Conservation (phyloP, 2,329 filamentous ascomycete genomes). For the Neophaeococcomyces mojaviensis region DNA sequence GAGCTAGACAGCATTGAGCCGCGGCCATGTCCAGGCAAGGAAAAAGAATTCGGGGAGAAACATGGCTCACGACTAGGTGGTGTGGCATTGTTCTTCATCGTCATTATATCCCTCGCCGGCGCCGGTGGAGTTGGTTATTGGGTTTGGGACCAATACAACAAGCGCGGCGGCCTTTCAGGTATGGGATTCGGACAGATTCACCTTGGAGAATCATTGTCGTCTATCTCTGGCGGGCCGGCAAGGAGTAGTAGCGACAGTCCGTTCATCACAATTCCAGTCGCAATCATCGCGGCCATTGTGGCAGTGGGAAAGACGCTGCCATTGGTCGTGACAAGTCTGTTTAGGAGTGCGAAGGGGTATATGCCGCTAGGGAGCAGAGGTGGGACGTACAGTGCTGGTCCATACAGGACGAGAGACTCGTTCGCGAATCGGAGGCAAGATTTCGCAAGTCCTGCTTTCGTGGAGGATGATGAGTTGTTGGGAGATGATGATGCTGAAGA, state of each 20-base stretch:
- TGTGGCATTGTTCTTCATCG: conserved; percentile 74
- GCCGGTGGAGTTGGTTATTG: conserved; percentile 67
- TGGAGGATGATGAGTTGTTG: conserved; percentile 87
- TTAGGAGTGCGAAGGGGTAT: conserved; percentile 54
- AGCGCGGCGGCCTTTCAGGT: conserved; percentile 58
- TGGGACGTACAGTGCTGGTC: conserved; percentile 35
- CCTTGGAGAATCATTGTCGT: conserved; percentile 59
- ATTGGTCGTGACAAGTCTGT: conserved; percentile 63
- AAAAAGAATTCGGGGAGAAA: conserved; percentile 72
- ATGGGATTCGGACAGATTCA: conserved; percentile 88
- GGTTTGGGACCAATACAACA: conserved; percentile 48
- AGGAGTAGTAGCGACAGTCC: conserved; percentile 56
- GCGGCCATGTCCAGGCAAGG: conserved; percentile 66
- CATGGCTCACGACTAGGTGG: conserved; percentile 55
- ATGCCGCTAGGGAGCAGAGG: conserved; percentile 44
- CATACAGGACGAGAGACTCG: conserved; percentile 80
- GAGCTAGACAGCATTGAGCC: conserved; percentile 63
- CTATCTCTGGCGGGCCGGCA: conserved; percentile 15
- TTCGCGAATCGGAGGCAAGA: conserved; percentile 83
- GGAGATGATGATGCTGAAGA: conserved; percentile 82
- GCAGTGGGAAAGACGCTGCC: conserved; percentile 65
- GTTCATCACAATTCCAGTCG: conserved; percentile 75
- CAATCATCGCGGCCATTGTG: conserved; percentile 73
- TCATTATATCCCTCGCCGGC: conserved; percentile 64
- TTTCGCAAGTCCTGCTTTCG: conserved; percentile 64